phyloP scores from a whole-genome alignment of 345 rosid species.

The Eucalyptus pumila region DNA sequence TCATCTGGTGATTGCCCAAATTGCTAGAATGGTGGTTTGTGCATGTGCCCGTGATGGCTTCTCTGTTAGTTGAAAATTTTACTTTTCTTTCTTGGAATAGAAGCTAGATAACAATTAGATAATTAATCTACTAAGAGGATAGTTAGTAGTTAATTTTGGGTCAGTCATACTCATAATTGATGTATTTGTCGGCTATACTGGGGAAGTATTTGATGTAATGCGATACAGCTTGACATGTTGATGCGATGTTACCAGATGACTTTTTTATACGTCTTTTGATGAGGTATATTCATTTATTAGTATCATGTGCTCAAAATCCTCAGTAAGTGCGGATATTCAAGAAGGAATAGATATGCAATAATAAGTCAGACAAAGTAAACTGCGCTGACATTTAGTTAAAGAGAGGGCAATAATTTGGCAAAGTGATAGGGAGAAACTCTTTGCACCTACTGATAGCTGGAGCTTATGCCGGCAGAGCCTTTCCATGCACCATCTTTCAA shows the following conservation, averaged over 20 bases:
- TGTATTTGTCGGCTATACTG: neutral
- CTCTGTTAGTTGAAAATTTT: neutral
- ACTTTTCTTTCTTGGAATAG: neutral
- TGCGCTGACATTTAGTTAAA: neutral
- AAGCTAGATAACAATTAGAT: neutral
- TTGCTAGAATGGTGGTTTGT: neutral
- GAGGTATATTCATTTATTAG: neutral
- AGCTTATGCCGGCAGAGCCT: neutral
- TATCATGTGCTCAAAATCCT: neutral
- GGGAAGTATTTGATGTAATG: neutral
- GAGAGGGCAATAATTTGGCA: neutral
- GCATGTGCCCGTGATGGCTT: neutral
- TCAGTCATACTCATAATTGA: neutral
- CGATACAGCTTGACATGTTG: neutral
- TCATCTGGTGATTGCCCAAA: neutral
- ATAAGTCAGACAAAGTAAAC: neutral
- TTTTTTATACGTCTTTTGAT: neutral
- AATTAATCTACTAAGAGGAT: neutral
- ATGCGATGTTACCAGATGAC: neutral
- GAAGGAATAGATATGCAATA: neutral
- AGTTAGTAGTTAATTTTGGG: neutral
- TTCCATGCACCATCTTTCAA: neutral
- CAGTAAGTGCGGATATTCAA: neutral
- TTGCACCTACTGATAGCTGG: neutral
- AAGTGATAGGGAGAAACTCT: neutral